Percentiles rank a stretch among this genome's conserved stretches.
Conservation (phyloP, 305 asterid genomes). For the Solanum chacoense region DNA sequence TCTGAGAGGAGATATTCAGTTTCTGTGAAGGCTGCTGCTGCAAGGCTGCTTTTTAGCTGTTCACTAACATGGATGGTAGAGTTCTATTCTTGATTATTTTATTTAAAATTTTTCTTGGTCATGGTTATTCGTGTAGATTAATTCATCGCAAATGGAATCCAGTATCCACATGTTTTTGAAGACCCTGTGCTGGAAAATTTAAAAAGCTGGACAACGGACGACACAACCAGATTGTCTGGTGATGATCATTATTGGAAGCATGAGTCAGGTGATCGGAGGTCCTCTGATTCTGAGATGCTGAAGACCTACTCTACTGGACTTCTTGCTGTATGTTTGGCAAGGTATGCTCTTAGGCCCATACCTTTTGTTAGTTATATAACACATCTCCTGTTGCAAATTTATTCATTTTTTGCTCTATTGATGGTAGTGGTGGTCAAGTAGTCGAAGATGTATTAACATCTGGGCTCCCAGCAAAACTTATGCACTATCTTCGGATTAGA, state of each 20-base stretch:
- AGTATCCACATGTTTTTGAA: slow-evolving; percentile 95
- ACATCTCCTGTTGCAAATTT: neutral
- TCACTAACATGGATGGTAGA: slow-evolving; percentile 89
- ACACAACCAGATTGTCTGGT: slow-evolving; percentile 35
- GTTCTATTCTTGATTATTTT: neutral
- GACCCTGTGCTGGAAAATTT: slow-evolving; percentile 69
- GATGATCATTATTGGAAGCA: slow-evolving; percentile 67
- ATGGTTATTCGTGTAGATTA: slow-evolving; percentile 6
- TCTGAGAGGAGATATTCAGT: slow-evolving; percentile 63
- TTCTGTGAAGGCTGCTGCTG: slow-evolving; percentile 67
- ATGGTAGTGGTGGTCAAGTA: slow-evolving; percentile 73
- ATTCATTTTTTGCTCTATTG: slow-evolving; percentile 11
- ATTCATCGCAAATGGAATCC: slow-evolving; percentile 25
- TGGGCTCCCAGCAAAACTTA: slow-evolving; percentile 85
- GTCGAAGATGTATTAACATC: slow-evolving; percentile 94
- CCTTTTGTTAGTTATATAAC: neutral
- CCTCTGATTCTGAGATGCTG: slow-evolving; percentile 74
- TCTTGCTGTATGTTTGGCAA: slow-evolving; percentile 77
- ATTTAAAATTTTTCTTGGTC: neutral
- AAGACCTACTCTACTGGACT: slow-evolving; percentile 80
- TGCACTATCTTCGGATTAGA: slow-evolving; percentile 75
- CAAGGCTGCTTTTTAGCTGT: slow-evolving; percentile 90
- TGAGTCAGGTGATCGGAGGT: slow-evolving; percentile 49
- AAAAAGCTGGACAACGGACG: slow-evolving; percentile 93
- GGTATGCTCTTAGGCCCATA: slow-evolving; percentile 31